Conservation (phyloP, 495 filamentous ascomycete species). For the Penicillium nucicola region DNA sequence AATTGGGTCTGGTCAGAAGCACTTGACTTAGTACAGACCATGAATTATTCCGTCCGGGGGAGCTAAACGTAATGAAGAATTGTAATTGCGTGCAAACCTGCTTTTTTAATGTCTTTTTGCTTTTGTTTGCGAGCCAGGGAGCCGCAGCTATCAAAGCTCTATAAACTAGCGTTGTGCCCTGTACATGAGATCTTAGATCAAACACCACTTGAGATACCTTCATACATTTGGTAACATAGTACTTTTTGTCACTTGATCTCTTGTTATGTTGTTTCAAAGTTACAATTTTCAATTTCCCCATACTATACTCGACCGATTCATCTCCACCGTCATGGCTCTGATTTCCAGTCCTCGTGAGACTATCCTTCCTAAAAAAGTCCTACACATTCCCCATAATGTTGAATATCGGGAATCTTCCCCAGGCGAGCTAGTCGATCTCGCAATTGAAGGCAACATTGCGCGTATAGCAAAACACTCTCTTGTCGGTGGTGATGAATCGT, state of each 20-base stretch:
- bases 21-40: background rate
- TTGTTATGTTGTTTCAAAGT: constrained; percentile 5
- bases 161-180: background rate
- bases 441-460: constrained; percentile 10
- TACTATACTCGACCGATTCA: constrained; percentile 1
- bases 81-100: constrained; percentile 2
- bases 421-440: constrained; percentile 11
- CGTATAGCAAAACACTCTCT: constrained; percentile 1
- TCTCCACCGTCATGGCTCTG: constrained; percentile 5
- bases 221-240: background rate
- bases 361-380: background rate
- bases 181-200: background rate
- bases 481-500: constrained; percentile 18
- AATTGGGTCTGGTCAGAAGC: background rate
- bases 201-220: background rate
- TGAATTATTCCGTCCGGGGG: constrained; percentile 1
- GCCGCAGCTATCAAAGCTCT: background rate
- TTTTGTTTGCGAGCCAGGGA: background rate
- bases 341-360: background rate
- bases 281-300: background rate
- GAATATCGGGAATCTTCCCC: constrained; percentile 2
- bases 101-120: background rate
- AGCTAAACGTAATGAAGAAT: constrained; percentile 7
- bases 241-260: background rate
- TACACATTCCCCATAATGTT: background rate